phyloP scores from a whole-genome alignment of 2,329 filamentous ascomycete species.

The Aspergillus fischeri region DNA sequence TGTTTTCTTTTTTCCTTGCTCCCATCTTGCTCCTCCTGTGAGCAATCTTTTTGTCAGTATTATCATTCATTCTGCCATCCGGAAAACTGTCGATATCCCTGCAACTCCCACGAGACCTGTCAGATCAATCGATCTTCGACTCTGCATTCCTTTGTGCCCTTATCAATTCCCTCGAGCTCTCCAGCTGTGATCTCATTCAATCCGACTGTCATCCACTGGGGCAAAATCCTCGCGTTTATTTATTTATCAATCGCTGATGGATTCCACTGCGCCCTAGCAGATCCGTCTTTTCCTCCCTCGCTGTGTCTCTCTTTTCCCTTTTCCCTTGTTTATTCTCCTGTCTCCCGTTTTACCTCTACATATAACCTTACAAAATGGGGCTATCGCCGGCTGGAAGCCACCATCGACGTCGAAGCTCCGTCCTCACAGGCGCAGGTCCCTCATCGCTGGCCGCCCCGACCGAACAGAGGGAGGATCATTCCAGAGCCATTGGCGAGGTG shows the following conservation, averaged over 20 bases:
- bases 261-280: conserved; percentile 6
- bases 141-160: background rate
- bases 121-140: background rate
- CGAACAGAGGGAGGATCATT: conserved; percentile 34
- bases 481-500: conserved; percentile 21
- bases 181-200: background rate
- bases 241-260: conserved; percentile 13
- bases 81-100: conserved; percentile 23
- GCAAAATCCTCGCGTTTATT: background rate
- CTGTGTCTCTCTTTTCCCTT: conserved; percentile 1
- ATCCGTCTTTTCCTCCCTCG: background rate
- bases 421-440: conserved; percentile 43
- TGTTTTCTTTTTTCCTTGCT: background rate
- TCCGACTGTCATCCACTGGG: background rate
- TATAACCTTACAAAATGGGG: conserved; percentile 25
- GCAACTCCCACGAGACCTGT: conserved; percentile 25
- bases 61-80: background rate
- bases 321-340: background rate
- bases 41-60: background rate
- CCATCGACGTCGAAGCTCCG: conserved; percentile 38
- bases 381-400: conserved; percentile 30
- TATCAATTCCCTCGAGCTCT: background rate
- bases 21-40: background rate
- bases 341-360: background rate
- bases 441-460: conserved; percentile 40